Base-by-base conservation (phyloP, 2,329 filamentous ascomycete genomes). In the Trichophyton benhamiae region DNA sequence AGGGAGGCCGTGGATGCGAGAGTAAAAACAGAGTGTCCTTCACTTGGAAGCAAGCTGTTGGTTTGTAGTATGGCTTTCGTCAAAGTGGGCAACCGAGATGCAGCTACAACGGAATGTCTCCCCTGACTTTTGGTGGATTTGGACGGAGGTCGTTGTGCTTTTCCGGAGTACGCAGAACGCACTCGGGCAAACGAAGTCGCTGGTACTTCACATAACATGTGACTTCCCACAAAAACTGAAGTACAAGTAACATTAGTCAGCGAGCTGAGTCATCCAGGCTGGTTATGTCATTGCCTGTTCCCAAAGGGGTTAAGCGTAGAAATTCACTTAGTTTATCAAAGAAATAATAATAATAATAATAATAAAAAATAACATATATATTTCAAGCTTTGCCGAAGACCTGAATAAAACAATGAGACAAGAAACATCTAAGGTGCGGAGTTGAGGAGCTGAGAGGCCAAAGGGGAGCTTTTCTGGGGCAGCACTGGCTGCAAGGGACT, bases 111-210 rank as follows among this genome's bases (percentile, higher is more conserved):
- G 11, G 49, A 53, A 20, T 49, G 20, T 27, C 49, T 30, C 49
- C 49, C 22, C 46, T 52, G 46, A 52, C 46, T 38, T 38, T 52
- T 52, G 46, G 49, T 30, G 49, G 49, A 53, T 53, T 53, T 53
- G 49, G 27, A 20, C 17, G 49, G 49, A 25, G 49, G 22, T 53
- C 13, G 49, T 53, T 53, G 49, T 53, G 49, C 49, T 53, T 53
- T 53, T 53, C 9, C 49, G 22, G 46, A 17, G 46, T 27, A 52
- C 8, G 41, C 6, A 44, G 41, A n/a, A 44, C 6, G 41, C 13
- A 44, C 15, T 33, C 13, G 17, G 49, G 17, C 49, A 7, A 15
- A 38, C 33, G 7, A 30, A 13, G 49, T 53, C 11, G 8, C 11
- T 27, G 49, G n/a, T 53, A 53, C 49, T 30, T 53, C 13, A 13